phyloP scores from a whole-genome alignment of 2,329 filamentous ascomycete species.

The Nothophoma quercina region DNA sequence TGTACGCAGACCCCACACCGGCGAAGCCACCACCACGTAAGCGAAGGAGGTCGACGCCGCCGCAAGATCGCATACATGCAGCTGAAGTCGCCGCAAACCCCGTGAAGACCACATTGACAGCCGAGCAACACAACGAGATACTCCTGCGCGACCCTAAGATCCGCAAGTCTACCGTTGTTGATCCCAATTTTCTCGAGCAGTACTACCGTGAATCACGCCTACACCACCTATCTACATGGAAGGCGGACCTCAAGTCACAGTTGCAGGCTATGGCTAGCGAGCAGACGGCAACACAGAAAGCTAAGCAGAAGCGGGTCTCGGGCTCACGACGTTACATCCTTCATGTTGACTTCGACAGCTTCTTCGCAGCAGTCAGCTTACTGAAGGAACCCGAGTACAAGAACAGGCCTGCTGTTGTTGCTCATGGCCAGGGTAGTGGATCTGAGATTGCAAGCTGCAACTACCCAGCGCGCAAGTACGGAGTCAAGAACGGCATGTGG shows the following conservation, averaged over 20 bases:
- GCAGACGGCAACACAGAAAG: conserved; percentile 62
- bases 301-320: conserved; percentile 61
- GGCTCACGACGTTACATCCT: conserved; percentile 82
- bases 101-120: conserved; percentile 64
- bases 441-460: conserved; percentile 99
- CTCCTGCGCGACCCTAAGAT: conserved; percentile 85
- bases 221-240: conserved; percentile 96
- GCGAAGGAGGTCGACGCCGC: conserved; percentile 7
- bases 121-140: conserved; percentile 90
- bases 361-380: conserved; percentile 92
- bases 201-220: conserved; percentile 95
- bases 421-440: conserved; percentile 82
- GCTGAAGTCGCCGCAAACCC: conserved; percentile 15
- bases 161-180: conserved; percentile 87
- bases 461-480: conserved; percentile 84
- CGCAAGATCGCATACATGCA: conserved; percentile 13
- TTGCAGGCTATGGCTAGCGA: conserved; percentile 83
- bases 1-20: conserved; percentile 33
- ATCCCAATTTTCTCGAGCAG: conserved; percentile 91
- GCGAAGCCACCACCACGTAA: conserved; percentile 9
- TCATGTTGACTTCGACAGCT: conserved; percentile 98
- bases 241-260: conserved; percentile 88
- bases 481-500: conserved; percentile 99
- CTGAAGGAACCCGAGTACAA: conserved; percentile 77
- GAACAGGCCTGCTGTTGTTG: conserved; percentile 85